Percentiles rank a stretch among this genome's conserved stretches.
These are phyloP conservation scores for Rhynchosporium agropyri DNA, from an alignment of 2,329 filamentous ascomycete species.

Conservation along the genomic window DNA sequence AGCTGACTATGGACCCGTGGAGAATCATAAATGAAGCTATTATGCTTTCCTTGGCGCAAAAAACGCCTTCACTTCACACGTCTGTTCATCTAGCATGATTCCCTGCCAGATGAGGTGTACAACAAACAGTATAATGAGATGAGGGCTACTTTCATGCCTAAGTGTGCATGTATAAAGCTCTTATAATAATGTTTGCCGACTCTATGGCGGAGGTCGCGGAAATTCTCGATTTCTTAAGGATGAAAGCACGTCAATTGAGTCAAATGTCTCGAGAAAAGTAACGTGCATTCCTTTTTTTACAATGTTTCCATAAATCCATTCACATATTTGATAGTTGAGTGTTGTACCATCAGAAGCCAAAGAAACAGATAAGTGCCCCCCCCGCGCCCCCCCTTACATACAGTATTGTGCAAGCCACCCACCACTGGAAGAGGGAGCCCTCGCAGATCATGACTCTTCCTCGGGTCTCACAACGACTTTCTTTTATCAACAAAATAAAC, in stretches of 20 bases:
- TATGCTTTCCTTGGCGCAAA: slow-evolving; percentile 14
- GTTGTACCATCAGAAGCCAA: no score
- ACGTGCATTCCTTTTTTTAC: background rate
- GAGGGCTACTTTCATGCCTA: background rate
- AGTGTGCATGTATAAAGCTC: background rate
- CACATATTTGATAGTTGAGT: background rate
- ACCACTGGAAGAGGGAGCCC: no score
- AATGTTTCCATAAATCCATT: background rate
- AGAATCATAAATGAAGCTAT: slow-evolving; percentile 14
- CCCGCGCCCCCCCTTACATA: no score
- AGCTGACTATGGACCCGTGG: background rate
- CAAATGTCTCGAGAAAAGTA: slow-evolving; percentile 10
- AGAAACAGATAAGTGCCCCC: no score
- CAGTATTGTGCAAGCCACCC: no score
- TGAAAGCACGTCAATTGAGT: slow-evolving; percentile 11
- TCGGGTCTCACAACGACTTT: background rate
- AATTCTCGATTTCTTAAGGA: background rate
- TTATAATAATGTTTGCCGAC: no score
- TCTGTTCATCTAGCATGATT: slow-evolving; percentile 24
- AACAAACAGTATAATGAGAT: background rate
- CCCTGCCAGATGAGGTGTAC: slow-evolving; percentile 21
- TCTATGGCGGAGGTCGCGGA: background rate
- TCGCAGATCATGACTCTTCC: no score
- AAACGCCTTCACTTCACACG: slow-evolving; percentile 21
- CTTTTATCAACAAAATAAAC: no score